Percentiles rank a stretch among this genome's conserved stretches.
These are phyloP conservation scores for Trichoderma endophyticum DNA, from an alignment of 2,329 filamentous ascomycete genomes.

Conservation along the genomic window DNA sequence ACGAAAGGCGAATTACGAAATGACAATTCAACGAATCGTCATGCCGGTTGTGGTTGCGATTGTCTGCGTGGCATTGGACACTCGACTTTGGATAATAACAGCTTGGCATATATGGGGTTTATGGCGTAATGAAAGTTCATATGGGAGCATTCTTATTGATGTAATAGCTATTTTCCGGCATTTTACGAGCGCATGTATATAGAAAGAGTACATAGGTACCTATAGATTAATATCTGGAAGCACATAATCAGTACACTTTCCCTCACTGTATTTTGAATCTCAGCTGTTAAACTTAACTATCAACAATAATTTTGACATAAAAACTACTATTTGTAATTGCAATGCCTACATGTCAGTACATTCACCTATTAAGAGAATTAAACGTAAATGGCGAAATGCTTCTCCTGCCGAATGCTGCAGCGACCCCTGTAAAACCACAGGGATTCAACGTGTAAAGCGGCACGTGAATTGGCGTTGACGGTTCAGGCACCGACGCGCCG, in stretches of 20 bases:
- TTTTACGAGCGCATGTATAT: background rate
- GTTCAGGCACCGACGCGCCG: slow-evolving; percentile 11
- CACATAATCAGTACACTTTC: background rate
- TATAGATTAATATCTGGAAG: background rate
- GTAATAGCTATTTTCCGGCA: background rate
- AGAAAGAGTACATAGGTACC: too few species aligned
- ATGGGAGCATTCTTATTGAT: background rate
- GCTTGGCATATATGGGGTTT: background rate
- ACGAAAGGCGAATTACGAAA: background rate
- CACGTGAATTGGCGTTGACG: slow-evolving; percentile 28
- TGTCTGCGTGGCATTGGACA: background rate
- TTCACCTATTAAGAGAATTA: background rate
- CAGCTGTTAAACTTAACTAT: background rate
- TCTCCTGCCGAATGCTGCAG: background rate
- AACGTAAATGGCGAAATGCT: background rate
- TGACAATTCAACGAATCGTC: background rate
- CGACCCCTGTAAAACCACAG: background rate
- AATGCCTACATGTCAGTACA: background rate
- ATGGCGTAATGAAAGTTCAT: background rate
- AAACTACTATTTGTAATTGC: background rate
- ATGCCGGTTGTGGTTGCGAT: background rate
- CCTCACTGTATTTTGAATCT: background rate
- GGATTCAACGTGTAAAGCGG: background rate
- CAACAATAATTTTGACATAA: background rate
- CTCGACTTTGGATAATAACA: background rate